Evolutionary conservation across 805 yeast species (phyloP).

Genomic region (Pichia deserticola): DNA sequence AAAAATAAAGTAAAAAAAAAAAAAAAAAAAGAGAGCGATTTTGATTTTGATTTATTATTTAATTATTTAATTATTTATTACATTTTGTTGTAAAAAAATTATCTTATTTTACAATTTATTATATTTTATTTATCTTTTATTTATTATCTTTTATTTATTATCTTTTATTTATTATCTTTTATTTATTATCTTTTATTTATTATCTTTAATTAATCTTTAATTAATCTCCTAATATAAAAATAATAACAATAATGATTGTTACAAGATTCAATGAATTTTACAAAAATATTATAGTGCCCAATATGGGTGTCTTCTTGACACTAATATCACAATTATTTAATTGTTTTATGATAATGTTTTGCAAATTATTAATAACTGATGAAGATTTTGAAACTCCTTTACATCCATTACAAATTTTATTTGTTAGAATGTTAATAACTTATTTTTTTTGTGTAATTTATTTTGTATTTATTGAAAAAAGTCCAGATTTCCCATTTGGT

Average conservation of each 20-base stretch:
- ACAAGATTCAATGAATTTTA: not conserved
- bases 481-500: constrained; percentile 45
- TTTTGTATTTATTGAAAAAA: constrained; percentile 36
- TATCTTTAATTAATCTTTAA: too few species aligned
- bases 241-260: not conserved
- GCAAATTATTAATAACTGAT: constrained; percentile 68
- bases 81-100: too few species aligned
- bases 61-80: too few species aligned
- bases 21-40: too few species aligned
- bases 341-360: constrained; percentile 66
- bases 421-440: constrained; percentile 73
- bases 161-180: too few species aligned
- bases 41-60: too few species aligned
- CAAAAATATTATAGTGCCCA: constrained; percentile 12
- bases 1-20: too few species aligned
- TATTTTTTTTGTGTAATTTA: constrained; percentile 48
- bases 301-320: constrained; percentile 52
- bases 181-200: too few species aligned
- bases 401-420: constrained; percentile 71
- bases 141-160: too few species aligned
- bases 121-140: too few species aligned
- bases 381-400: constrained; percentile 51
- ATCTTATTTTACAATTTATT: too few species aligned
- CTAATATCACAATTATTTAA: constrained; percentile 65
- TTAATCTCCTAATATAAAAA: too few species aligned